Conservation (phyloP, 2,329 filamentous ascomycete genomes). For the Cylindrodendrum hubeiense region DNA sequence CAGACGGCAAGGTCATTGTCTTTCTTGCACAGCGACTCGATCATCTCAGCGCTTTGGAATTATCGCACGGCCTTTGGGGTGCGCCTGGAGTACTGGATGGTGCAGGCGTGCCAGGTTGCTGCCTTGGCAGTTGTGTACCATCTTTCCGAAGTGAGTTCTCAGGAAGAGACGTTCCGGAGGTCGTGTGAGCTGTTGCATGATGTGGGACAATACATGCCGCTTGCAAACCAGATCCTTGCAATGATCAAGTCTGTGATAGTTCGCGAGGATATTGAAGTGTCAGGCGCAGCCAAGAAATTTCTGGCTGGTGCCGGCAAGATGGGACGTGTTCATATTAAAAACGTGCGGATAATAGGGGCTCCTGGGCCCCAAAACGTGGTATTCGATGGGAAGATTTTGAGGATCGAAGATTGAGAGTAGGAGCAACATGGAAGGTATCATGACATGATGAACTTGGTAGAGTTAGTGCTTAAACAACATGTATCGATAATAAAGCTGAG, state of each 20-base stretch:
- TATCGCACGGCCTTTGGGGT: conserved; percentile 42
- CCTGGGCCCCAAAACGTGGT: neutral
- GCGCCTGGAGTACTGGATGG: conserved; percentile 38
- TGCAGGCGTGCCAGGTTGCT: conserved; percentile 19
- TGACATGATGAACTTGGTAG: neutral
- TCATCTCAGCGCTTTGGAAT: conserved; percentile 36
- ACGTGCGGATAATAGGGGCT: neutral
- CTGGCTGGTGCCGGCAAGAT: neutral
- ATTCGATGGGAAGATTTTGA: neutral
- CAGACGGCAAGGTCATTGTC: neutral
- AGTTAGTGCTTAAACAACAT: too few relatives aligned
- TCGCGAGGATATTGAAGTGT: neutral
- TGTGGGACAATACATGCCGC: conserved; percentile 7
- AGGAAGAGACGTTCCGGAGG: conserved; percentile 5
- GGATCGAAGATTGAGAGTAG: neutral
- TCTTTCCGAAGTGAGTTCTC: neutral
- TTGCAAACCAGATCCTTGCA: conserved; percentile 1
- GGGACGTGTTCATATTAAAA: neutral
- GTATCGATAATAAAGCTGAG: neutral
- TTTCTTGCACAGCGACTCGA: conserved; percentile 27
- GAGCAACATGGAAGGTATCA: neutral
- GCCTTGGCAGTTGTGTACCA: neutral
- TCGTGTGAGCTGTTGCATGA: conserved; percentile 22
- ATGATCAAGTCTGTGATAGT: neutral
- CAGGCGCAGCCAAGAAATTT: neutral